Evolutionary conservation across 345 rosid genomes (phyloP), one percentile per base, ranked within the genome.

Genomic region (Raphanus sativus): DNA sequence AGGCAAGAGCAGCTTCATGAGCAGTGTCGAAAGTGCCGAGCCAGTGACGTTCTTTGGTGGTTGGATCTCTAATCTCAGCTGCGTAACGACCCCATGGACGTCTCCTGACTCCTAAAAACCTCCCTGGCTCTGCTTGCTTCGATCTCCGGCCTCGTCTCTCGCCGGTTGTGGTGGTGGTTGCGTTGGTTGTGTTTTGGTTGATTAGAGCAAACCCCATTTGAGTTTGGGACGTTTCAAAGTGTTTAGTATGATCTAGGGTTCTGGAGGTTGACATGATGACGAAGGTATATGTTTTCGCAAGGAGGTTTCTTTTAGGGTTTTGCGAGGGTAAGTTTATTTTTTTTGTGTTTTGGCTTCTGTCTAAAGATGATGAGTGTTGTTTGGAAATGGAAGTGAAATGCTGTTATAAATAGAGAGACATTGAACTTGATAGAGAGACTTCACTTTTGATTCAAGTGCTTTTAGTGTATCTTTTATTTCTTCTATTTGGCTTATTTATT

Each of bases 41-140:
- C 97, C 98, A 94, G 69, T 92, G 98, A 81, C 97, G 89, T 79
- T 94, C 98, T 86, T 94, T 94, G 24, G 97, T 94, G 4, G 93
- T 86, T 1, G 98, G 97, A 87, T 94, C 97, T 73, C 98, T 81
- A 15, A 94, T 92, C 74, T 94, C 98, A 4, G 98, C 98, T 0
- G 98, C 98, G 59, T 94, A 94, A 69, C 98, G 80, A 2, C 98
- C 97, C 98, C 98, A 94, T 4, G 98, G 98, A 48, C 97, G 84
- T 55, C 98, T 74, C 55, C 98, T 84, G 0, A 94, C 98, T 4
- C 98, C 98, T 0, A 94, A 88, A 80, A 89, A 94, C 86, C 90
- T 83, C 15, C 97, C 97, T 2, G 97, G 97, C 68, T 94, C 98
- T 0, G 89, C 85, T 50, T 88, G 90, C 83, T 92, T 92, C 78